phyloP scores from a whole-genome alignment of 2,329 filamentous ascomycete species.

The Lasiodiplodia sp. region DNA sequence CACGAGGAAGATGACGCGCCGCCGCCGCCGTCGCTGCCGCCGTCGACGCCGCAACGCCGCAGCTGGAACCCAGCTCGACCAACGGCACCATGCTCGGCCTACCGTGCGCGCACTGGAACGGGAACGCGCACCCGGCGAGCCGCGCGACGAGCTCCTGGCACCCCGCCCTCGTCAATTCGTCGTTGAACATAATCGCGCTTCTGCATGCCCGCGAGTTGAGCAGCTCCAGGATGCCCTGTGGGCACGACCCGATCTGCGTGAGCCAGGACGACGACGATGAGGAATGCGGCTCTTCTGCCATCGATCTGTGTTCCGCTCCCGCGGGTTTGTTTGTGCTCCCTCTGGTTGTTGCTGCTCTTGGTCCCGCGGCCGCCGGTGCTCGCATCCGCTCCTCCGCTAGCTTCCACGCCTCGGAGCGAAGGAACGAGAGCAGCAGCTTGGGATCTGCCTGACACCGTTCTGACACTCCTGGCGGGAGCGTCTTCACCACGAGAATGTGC shows the following conservation, averaged over 20 bases:
- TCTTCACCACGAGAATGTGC: constrained; percentile 56
- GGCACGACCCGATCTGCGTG: constrained; percentile 71
- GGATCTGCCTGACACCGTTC: constrained; percentile 80
- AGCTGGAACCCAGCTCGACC: constrained; percentile 38
- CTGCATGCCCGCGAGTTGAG: constrained; percentile 79
- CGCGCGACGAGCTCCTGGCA: constrained; percentile 65
- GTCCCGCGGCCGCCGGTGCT: constrained; percentile 32
- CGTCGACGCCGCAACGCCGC: neutral
- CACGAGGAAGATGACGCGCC: neutral
- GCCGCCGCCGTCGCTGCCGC: neutral
- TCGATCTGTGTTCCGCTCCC: constrained; percentile 11
- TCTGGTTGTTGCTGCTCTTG: neutral
- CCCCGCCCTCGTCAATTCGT: constrained; percentile 64
- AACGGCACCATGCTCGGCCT: constrained; percentile 60
- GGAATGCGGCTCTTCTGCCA: constrained; percentile 21
- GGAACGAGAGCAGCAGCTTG: constrained; percentile 72
- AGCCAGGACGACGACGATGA: constrained; percentile 58
- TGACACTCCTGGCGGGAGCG: constrained; percentile 74
- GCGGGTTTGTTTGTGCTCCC: constrained; percentile 11
- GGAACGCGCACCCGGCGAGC: constrained; percentile 71
- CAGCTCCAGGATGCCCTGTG: constrained; percentile 76
- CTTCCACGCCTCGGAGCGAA: constrained; percentile 78
- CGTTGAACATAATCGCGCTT: constrained; percentile 88
- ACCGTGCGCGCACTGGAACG: constrained; percentile 86
- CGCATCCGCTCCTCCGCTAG: constrained; percentile 54